Percentiles rank a stretch among this genome's conserved stretches.
Evolutionary conservation across 768 basidiomycete species (phyloP).

Genomic region (Mrakia frigida): DNA sequence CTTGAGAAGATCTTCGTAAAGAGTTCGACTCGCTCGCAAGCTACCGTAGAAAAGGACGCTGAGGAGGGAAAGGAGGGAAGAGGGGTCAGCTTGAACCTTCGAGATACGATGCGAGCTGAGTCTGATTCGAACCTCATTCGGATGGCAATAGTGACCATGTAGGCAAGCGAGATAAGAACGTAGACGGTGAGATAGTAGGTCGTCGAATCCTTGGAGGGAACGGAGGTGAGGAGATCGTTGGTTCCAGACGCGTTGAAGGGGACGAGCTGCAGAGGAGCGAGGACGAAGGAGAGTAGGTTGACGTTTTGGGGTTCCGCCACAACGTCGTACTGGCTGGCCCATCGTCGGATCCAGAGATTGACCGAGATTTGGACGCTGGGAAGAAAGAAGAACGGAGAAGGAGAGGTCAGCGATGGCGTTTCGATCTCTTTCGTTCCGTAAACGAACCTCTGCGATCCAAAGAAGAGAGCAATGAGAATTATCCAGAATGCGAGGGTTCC

Average conservation of each 20-base stretch:
- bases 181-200: constrained; percentile 41
- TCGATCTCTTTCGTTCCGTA: no score
- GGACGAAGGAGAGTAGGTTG: neutral
- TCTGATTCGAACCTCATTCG: constrained; percentile 33
- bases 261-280: constrained; percentile 13
- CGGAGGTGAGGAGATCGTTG: constrained; percentile 5
- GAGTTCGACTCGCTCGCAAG: constrained; percentile 37
- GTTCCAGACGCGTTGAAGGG: neutral
- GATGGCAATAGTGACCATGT: constrained; percentile 38
- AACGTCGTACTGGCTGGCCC: constrained; percentile 35
- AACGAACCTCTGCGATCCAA: constrained; percentile 36
- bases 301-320: neutral
- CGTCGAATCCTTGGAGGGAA: constrained; percentile 32
- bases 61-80: neutral
- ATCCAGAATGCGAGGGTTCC: constrained; percentile 38
- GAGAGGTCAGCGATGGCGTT: no score
- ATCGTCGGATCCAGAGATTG: constrained; percentile 43
- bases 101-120: neutral
- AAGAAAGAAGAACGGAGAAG: neutral
- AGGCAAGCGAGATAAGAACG: constrained; percentile 36
- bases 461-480: constrained; percentile 38
- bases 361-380: constrained; percentile 39
- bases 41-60: constrained; percentile 37
- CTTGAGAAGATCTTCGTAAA: constrained; percentile 43
- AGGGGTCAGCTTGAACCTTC: neutral